These are phyloP conservation scores for Chrysosporium queenslandicum DNA, from an alignment of 2,329 filamentous ascomycete species.

Conservation along the genomic window DNA sequence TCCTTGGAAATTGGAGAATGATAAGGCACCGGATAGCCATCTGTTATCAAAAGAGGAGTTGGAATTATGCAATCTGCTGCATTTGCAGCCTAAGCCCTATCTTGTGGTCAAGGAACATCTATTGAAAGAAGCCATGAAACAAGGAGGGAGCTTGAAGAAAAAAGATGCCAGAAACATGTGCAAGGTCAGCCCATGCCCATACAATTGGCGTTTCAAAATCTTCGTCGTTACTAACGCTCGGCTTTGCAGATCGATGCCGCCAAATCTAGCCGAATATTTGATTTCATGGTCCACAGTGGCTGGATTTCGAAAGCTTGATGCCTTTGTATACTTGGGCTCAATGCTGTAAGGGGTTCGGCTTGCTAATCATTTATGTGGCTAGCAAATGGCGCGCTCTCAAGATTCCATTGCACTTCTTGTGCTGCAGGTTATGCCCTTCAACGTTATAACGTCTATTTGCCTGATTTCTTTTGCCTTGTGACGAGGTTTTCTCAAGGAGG, in stretches of 20 bases:
- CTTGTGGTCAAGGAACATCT: conserved; percentile 87
- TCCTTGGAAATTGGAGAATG: conserved; percentile 56
- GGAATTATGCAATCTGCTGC: conserved; percentile 73
- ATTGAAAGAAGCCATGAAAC: conserved; percentile 81
- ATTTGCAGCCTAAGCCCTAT: conserved; percentile 88
- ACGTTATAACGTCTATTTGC: background rate
- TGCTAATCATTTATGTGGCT: too few species aligned
- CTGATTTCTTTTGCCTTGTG: background rate
- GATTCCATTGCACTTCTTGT: too few species aligned
- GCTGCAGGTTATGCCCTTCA: too few species aligned
- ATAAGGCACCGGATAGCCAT: conserved; percentile 68
- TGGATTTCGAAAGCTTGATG: conserved; percentile 74
- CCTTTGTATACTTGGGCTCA: background rate
- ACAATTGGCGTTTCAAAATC: background rate
- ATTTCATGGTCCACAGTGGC: conserved; percentile 86
- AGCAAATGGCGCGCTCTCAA: too few species aligned
- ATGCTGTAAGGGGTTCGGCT: background rate
- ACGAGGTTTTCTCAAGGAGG: background rate
- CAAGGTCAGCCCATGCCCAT: conserved; percentile 33
- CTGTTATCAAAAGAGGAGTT: conserved; percentile 74
- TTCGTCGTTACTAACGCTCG: background rate
- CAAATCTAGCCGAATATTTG: conserved; percentile 78
- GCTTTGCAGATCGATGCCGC: conserved; percentile 58
- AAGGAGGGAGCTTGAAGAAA: conserved; percentile 81
- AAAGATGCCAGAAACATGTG: conserved; percentile 85